Evolutionary conservation across 345 rosid species (phyloP), one percentile per base, ranked within the genome.

Genomic region (Combretum micranthum): DNA sequence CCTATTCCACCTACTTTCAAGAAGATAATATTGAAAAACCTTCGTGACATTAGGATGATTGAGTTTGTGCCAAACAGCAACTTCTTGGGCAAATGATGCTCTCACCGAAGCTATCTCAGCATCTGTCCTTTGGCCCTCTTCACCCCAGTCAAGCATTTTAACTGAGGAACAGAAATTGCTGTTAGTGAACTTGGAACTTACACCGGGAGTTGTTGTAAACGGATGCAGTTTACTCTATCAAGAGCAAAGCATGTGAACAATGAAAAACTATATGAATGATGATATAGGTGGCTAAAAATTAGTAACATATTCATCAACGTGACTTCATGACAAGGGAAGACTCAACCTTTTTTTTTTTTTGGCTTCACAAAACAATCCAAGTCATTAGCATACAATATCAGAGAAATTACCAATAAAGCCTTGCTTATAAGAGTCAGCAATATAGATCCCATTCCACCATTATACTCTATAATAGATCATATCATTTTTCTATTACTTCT

Each of bases 61-160:
- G 52, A 93, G 88, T 69, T 87, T 93, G 76, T 90, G 99, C 99
- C 99, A 93, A 51, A 93, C 99, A 47, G 88, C 86, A 75, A 93
- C 97, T 76, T 93, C 99, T 72, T 93, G 97, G 10, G 80, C 59
- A 69, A 93, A 93, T 57, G 84, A 89, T n/a, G 94, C 72, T 71
- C 97, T 83, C 52, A 90, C 63, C 0, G 95, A 70, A 20, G 85
- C 74, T 39, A 90, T 77, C 81, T 89, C 97, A 62, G 94, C 95
- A 39, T 93, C 99, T 21, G 91, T 80, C 69, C 97, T 83, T 42
- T 89, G 97, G 49, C 97, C 97, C 64, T 89, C 99, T 79, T 93
- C 99, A 59, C 99, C 99, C 99, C 99, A 93, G 79, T 93, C 99
- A 64, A 93, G 97, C 63, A 93, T 73, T 82, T 93, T 93, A 62